phyloP scores from a whole-genome alignment of 441 rosid species.

The Metrosideros polymorpha region DNA sequence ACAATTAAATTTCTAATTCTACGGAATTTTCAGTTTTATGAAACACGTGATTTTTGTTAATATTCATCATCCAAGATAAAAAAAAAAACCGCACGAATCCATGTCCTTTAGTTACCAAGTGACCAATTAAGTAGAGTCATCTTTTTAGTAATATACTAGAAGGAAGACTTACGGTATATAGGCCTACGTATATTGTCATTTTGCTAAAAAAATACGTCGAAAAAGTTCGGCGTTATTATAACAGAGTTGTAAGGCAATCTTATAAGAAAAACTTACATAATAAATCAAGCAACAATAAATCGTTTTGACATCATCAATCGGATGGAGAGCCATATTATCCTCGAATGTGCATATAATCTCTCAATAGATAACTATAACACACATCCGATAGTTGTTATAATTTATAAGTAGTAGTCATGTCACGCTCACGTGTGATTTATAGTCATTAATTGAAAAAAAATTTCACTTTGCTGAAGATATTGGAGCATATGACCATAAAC shows the following conservation, averaged over 20 bases:
- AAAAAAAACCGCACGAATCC: rapidly evolving
- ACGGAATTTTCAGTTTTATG: rapidly evolving
- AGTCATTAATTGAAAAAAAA: rapidly evolving
- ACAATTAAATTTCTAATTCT: not conserved
- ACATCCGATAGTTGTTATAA: rapidly evolving
- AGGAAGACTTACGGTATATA: not conserved
- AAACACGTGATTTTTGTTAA: rapidly evolving
- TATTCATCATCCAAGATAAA: not conserved
- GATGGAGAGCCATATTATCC: rapidly evolving
- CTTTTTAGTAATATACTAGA: rapidly evolving
- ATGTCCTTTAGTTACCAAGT: rapidly evolving
- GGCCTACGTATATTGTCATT: too few relatives aligned
- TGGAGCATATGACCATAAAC: too few relatives aligned
- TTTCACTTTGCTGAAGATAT: too few relatives aligned
- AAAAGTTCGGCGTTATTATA: not conserved
- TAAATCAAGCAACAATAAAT: rapidly evolving
- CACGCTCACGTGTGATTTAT: rapidly evolving
- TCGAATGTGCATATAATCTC: rapidly evolving
- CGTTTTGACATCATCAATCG: not conserved
- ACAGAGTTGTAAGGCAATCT: rapidly evolving
- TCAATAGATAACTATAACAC: not conserved
- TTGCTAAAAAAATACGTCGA: not conserved
- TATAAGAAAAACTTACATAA: not conserved
- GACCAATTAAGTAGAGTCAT: not conserved
- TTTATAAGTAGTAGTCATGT: not conserved